phyloP scores from a whole-genome alignment of 495 filamentous ascomycete species.

The Elasticomyces elasticus region DNA sequence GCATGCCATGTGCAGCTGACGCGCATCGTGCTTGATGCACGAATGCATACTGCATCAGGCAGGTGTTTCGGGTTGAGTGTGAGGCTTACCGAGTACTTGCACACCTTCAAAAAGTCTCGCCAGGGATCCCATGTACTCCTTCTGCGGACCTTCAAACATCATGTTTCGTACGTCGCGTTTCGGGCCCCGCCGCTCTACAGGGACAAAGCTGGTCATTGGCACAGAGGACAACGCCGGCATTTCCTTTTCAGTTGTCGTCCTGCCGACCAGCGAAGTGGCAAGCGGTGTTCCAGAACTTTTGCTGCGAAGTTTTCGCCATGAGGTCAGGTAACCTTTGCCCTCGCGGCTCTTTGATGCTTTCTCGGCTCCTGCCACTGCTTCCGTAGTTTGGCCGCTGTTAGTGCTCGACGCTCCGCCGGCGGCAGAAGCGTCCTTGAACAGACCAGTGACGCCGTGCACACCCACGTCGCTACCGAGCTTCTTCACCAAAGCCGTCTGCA shows the following conservation, averaged over 20 bases:
- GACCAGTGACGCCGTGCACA: constrained; percentile 51
- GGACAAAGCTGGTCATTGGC: constrained; percentile 60
- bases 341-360: constrained; percentile 44
- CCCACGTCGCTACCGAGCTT: constrained; percentile 89
- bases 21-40: too few species aligned
- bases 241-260: constrained; percentile 41
- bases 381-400: background rate
- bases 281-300: constrained; percentile 63
- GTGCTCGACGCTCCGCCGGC: background rate
- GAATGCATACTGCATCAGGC: background rate
- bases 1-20: too few species aligned
- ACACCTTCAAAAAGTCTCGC: constrained; percentile 89
- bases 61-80: too few species aligned
- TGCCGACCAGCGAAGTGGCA: constrained; percentile 36
- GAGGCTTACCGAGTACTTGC: constrained; percentile 70
- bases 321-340: constrained; percentile 40
- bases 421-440: constrained; percentile 53
- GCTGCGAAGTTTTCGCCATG: constrained; percentile 78
- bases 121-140: constrained; percentile 81
- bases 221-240: constrained; percentile 56
- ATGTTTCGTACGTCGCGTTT: constrained; percentile 32
- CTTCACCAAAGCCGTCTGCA: constrained; percentile 62
- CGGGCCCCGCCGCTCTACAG: constrained; percentile 17
- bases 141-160: constrained; percentile 71
- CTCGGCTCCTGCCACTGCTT: constrained; percentile 31